Conservation (phyloP, 2,329 filamentous ascomycete genomes). For the Hortaea sp. region DNA sequence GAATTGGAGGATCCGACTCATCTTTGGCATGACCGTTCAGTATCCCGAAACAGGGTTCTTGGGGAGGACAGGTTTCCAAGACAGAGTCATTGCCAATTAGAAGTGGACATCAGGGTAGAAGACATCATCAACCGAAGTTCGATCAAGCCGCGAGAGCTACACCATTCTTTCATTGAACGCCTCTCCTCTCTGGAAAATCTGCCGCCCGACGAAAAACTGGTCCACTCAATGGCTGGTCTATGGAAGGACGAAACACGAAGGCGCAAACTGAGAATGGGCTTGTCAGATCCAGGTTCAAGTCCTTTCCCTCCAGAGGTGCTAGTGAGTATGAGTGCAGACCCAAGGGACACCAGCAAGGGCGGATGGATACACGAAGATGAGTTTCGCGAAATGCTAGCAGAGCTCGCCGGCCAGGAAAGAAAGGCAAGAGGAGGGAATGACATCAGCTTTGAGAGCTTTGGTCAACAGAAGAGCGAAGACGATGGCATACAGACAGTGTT, state of each 20-base stretch:
- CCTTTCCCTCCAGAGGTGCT: conserved; percentile 74
- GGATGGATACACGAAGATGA: conserved; percentile 92
- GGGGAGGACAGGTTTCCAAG: conserved; percentile 58
- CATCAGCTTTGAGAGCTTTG: conserved; percentile 56
- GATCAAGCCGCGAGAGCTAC: conserved; percentile 66
- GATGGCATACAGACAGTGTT: conserved; percentile 62
- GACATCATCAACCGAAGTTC: conserved; percentile 74
- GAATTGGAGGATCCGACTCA: conserved; percentile 53
- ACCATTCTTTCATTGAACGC: conserved; percentile 78
- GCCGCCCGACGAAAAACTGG: conserved; percentile 63
- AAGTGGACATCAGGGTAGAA: conserved; percentile 81
- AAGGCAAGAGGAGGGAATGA: conserved; percentile 32
- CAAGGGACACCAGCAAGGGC: conserved; percentile 59
- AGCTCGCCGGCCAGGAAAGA: conserved; percentile 56
- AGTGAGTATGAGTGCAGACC: conserved; percentile 79
- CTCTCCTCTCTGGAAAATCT: conserved; percentile 43
- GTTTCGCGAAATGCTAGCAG: conserved; percentile 54
- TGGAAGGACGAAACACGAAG: conserved; percentile 85
- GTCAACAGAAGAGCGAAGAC: conserved; percentile 41
- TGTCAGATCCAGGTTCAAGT: conserved; percentile 52
- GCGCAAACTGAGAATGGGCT: conserved; percentile 61
- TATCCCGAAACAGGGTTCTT: conserved; percentile 49
- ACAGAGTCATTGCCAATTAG: conserved; percentile 77
- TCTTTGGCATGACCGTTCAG: conserved; percentile 70
- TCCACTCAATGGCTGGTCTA: conserved; percentile 85